These are phyloP conservation scores for Alternaria viburni DNA, from an alignment of 2,329 filamentous ascomycete genomes.

Conservation along the genomic window DNA sequence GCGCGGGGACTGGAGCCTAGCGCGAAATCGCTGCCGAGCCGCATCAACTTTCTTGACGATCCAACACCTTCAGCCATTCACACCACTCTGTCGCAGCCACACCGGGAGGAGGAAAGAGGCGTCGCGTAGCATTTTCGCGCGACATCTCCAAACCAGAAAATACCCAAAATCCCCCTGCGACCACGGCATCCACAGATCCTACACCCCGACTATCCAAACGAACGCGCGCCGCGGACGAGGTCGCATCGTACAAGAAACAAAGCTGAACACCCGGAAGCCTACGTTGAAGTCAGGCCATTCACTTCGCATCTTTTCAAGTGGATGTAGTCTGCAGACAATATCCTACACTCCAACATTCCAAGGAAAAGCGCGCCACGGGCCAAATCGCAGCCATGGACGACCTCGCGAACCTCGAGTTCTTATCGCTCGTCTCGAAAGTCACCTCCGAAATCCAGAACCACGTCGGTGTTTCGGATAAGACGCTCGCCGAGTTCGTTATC, in stretches of 20 bases:
- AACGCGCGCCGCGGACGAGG: conserved; percentile 1
- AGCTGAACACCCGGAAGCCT: neutral
- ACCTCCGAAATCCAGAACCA: conserved; percentile 95
- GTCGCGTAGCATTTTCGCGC: neutral
- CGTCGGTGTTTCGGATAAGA: conserved; percentile 89
- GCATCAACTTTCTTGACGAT: conserved; percentile 17
- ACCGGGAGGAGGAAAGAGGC: neutral
- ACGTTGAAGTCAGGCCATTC: neutral
- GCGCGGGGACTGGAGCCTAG: conserved; percentile 18
- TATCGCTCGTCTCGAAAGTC: conserved; percentile 94
- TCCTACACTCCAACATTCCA: neutral
- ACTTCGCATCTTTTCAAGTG: neutral
- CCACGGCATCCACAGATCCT: neutral
- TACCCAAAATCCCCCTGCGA: neutral
- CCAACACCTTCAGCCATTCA: neutral
- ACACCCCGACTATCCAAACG: neutral
- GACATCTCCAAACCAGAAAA: neutral
- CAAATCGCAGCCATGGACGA: conserved; percentile 73
- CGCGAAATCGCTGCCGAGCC: conserved; percentile 20
- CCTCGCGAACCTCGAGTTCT: conserved; percentile 85
- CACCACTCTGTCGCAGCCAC: neutral
- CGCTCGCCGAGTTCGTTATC: conserved; percentile 94
- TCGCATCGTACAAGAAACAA: neutral
- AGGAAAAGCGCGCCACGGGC: conserved; percentile 2
- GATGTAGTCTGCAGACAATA: neutral